Evolutionary conservation across 305 asterid genomes (phyloP).

Genomic region (Solanum hybrid): DNA sequence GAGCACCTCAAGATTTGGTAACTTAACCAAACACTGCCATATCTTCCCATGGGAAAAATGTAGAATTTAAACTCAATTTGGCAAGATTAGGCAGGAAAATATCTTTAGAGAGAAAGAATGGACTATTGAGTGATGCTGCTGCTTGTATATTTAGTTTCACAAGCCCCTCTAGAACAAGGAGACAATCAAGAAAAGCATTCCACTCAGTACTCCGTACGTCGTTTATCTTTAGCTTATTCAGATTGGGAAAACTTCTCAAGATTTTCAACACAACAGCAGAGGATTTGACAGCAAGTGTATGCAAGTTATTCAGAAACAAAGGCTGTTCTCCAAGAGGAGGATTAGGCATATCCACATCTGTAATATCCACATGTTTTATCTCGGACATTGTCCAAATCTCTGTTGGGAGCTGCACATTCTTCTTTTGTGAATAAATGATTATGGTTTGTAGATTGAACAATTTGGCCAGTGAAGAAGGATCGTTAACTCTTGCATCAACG

Average conservation of each 20-base stretch:
- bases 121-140: neutral
- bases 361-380: constrained; percentile 18
- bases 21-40: constrained; percentile 5
- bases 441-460: neutral
- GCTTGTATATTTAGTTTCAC: constrained; percentile 9
- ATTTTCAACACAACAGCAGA: constrained; percentile 1
- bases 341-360: constrained; percentile 5
- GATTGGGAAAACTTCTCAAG: constrained; percentile 5
- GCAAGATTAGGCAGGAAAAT: constrained; percentile 11
- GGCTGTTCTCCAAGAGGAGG: neutral
- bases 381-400: neutral
- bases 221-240: constrained; percentile 2
- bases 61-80: constrained; percentile 9
- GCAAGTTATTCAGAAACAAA: constrained; percentile 6
- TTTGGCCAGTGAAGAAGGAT: neutral
- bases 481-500: neutral
- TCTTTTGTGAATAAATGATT: neutral
- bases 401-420: neutral
- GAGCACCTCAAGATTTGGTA: constrained; percentile 16
- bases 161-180: neutral
- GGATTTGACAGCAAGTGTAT: constrained; percentile 11
- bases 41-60: constrained; percentile 19
- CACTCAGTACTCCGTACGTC: neutral
- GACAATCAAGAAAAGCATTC: neutral
- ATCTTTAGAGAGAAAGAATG: neutral